These are phyloP conservation scores for Polysphondylium violaceum DNA, from an alignment of 78 protist genomes.

Conservation along the genomic window DNA sequence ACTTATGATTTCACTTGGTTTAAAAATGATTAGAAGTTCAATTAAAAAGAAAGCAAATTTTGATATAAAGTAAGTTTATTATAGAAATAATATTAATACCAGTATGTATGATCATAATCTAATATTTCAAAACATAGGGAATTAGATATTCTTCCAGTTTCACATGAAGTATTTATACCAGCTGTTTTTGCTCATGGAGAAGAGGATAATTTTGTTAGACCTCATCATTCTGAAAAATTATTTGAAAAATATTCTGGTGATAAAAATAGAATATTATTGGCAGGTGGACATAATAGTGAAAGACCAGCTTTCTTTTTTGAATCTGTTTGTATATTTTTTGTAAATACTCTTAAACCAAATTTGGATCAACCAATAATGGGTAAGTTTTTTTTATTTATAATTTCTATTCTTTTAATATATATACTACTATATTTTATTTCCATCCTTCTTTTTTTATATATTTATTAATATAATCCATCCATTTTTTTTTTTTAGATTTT, in stretches of 20 bases:
- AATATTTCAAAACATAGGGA: slow-evolving; percentile 29
- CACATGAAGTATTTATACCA: slow-evolving; percentile 72
- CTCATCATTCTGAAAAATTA: slow-evolving; percentile 78
- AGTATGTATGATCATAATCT: neutral
- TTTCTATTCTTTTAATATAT: neutral
- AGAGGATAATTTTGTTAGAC: slow-evolving; percentile 79
- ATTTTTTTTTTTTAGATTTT: too few species aligned
- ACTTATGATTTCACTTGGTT: slow-evolving; percentile 76
- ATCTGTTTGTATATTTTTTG: slow-evolving; percentile 85
- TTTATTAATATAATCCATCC: too few species aligned
- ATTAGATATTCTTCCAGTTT: slow-evolving; percentile 31
- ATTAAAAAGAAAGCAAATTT: slow-evolving; percentile 80
- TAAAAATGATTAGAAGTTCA: slow-evolving; percentile 75
- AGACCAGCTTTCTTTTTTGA: slow-evolving; percentile 85
- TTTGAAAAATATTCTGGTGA: slow-evolving; percentile 84
- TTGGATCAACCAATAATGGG: neutral
- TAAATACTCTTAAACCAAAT: slow-evolving; percentile 59
- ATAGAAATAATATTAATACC: neutral
- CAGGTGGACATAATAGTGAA: slow-evolving; percentile 87
- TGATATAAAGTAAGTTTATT: slow-evolving; percentile 68
- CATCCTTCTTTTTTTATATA: too few species aligned
- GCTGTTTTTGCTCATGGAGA: slow-evolving; percentile 83
- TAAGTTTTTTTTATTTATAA: neutral
- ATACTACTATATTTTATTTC: too few species aligned
- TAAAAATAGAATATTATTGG: slow-evolving; percentile 79